These are phyloP conservation scores for Coelastrella sp. DNA, from an alignment of 139 green algal genomes.

Conservation along the genomic window DNA sequence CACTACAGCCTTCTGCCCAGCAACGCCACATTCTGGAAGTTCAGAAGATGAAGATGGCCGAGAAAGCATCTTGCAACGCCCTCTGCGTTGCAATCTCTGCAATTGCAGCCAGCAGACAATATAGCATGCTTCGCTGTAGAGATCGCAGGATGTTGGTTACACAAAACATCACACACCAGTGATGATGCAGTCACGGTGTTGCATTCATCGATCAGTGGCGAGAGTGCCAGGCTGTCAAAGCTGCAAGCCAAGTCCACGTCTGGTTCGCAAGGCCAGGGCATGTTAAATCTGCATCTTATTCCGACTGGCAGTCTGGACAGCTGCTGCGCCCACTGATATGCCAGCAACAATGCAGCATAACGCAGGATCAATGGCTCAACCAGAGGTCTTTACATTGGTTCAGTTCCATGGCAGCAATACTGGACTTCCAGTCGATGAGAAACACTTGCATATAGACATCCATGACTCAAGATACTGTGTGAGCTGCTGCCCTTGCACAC, in stretches of 20 bases:
- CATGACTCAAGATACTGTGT: not conserved
- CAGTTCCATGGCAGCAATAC: too few relatives aligned
- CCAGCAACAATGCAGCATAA: too few relatives aligned
- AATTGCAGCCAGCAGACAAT: not conserved
- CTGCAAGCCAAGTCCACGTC: not conserved
- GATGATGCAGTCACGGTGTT: too few relatives aligned
- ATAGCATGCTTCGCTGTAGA: too few relatives aligned
- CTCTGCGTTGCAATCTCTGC: constrained; percentile 20
- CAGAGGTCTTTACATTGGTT: too few relatives aligned
- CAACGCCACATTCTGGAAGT: not conserved
- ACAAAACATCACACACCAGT: not conserved
- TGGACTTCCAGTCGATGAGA: too few relatives aligned
- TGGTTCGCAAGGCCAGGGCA: not conserved
- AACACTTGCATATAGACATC: not conserved
- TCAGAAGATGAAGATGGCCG: constrained; percentile 11
- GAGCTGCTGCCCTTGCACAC: not conserved
- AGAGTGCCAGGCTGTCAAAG: not conserved
- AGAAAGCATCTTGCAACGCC: constrained; percentile 29
- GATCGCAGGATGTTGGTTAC: too few relatives aligned
- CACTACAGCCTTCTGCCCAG: not conserved
- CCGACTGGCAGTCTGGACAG: too few relatives aligned
- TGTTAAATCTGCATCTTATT: too few relatives aligned
- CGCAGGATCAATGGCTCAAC: too few relatives aligned
- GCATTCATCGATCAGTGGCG: too few relatives aligned
- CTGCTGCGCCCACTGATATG: too few relatives aligned